phyloP scores from a whole-genome alignment of 768 basidiomycete genomes.

The Candolleomyces aberdarensis region DNA sequence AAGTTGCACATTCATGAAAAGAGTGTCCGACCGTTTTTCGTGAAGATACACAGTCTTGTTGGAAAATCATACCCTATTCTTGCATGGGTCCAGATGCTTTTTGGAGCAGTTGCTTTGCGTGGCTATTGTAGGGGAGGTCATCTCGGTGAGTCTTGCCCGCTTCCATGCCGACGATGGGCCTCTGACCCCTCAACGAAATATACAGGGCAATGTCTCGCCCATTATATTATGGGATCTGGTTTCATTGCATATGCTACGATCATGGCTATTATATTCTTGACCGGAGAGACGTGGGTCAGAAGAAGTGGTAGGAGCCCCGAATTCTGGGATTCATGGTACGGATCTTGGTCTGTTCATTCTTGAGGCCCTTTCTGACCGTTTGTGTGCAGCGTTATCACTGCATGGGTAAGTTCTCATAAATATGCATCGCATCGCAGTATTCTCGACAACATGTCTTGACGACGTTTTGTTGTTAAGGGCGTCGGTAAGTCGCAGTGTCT shows the following conservation, averaged over 20 bases:
- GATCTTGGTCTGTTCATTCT: background rate
- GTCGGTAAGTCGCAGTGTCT: slow-evolving; percentile 42
- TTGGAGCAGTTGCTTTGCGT: slow-evolving; percentile 71
- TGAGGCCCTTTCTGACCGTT: background rate
- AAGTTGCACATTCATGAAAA: slow-evolving; percentile 88
- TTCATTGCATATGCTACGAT: slow-evolving; percentile 87
- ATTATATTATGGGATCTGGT: slow-evolving; percentile 87
- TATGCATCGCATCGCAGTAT: background rate
- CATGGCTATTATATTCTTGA: slow-evolving; percentile 73
- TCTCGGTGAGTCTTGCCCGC: slow-evolving; percentile 37
- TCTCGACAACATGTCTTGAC: background rate
- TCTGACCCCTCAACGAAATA: background rate
- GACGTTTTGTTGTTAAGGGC: slow-evolving; percentile 28
- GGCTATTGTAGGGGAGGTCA: slow-evolving; percentile 80
- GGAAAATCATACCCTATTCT: slow-evolving; percentile 83
- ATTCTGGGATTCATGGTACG: slow-evolving; percentile 78
- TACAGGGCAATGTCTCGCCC: slow-evolving; percentile 78
- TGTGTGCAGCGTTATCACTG: slow-evolving; percentile 39
- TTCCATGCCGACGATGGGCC: background rate
- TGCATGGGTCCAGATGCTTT: slow-evolving; percentile 88
- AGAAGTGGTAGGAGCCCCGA: slow-evolving; percentile 74
- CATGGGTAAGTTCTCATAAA: slow-evolving; percentile 38
- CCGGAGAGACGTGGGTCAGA: slow-evolving; percentile 76
- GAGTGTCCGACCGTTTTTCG: slow-evolving; percentile 67
- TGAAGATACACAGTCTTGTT: slow-evolving; percentile 68